Conservation (phyloP, 1,284 basidiomycete species). For the Ganoderma leucocontextum region DNA sequence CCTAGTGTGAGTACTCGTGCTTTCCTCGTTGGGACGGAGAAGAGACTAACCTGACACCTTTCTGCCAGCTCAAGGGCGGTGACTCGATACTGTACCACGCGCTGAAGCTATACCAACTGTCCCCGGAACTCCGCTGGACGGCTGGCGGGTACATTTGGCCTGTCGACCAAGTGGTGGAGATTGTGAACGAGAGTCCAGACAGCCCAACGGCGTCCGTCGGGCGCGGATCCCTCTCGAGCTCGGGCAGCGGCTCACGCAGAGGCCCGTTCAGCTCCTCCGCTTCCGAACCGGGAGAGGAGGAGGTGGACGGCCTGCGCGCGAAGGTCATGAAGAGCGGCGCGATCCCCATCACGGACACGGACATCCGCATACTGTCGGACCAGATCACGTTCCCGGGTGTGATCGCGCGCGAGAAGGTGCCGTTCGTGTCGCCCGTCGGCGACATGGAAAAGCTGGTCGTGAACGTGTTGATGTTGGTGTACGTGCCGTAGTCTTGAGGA, state of each 20-base stretch:
- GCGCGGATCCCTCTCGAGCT: slow-evolving; percentile 41
- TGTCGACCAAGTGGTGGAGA: slow-evolving; percentile 71
- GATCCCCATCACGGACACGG: slow-evolving; percentile 65
- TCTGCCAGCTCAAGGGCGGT: slow-evolving; percentile 72
- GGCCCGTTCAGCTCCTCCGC: slow-evolving; percentile 52
- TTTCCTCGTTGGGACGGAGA: slow-evolving; percentile 9
- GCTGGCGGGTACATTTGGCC: slow-evolving; percentile 86
- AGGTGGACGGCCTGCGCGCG: slow-evolving; percentile 55
- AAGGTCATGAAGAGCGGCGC: slow-evolving; percentile 75
- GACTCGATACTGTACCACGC: slow-evolving; percentile 80
- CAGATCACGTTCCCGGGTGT: slow-evolving; percentile 52
- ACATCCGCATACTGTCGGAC: slow-evolving; percentile 69
- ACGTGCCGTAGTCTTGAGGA: slow-evolving; percentile 54
- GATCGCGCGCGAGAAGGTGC: slow-evolving; percentile 72
- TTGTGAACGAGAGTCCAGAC: slow-evolving; percentile 56
- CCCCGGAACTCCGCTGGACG: slow-evolving; percentile 78
- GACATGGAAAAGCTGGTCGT: slow-evolving; percentile 77
- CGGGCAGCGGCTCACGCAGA: slow-evolving; percentile 44
- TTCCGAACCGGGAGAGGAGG: slow-evolving; percentile 45
- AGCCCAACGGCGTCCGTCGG: slow-evolving; percentile 43
- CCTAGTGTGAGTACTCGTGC: slow-evolving; percentile 61
- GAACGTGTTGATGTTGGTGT: slow-evolving; percentile 74
- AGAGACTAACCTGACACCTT: background rate
- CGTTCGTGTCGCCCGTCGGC: slow-evolving; percentile 65
- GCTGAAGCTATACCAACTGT: slow-evolving; percentile 76